Conservation (phyloP, 495 filamentous ascomycete genomes). For the Penicilliopsis zonata region DNA sequence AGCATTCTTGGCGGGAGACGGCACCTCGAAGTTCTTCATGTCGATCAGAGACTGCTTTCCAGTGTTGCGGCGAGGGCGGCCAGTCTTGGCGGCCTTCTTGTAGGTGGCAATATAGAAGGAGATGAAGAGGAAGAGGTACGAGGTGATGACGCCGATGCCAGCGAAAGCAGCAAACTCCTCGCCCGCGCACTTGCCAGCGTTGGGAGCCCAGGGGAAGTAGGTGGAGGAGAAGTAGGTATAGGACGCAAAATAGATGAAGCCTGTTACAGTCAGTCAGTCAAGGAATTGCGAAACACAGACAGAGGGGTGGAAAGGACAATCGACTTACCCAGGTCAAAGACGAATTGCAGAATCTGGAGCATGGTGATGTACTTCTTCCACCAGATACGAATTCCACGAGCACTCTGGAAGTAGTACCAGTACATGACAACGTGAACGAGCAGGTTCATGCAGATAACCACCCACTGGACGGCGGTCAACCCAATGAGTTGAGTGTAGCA, state of each 20-base stretch:
- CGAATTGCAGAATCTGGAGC: slow-evolving; percentile 46
- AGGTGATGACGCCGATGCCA: slow-evolving; percentile 81
- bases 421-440: slow-evolving; percentile 61
- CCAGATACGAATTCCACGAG: slow-evolving; percentile 46
- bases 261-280: slow-evolving; percentile 24
- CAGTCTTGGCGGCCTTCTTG: slow-evolving; percentile 66
- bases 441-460: slow-evolving; percentile 55
- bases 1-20: slow-evolving; percentile 14
- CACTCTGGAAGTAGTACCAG: slow-evolving; percentile 54
- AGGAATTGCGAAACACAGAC: no score
- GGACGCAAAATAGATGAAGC: slow-evolving; percentile 90
- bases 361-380: slow-evolving; percentile 51
- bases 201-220: slow-evolving; percentile 82
- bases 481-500: slow-evolving; percentile 65
- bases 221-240: slow-evolving; percentile 90
- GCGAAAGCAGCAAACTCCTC: slow-evolving; percentile 96
- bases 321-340: slow-evolving; percentile 43
- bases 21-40: slow-evolving; percentile 40
- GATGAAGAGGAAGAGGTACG: slow-evolving; percentile 96
- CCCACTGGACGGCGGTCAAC: slow-evolving; percentile 56
- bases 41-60: slow-evolving; percentile 39
- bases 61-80: slow-evolving; percentile 38
- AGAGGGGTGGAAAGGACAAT: neutral
- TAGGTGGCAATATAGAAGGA: slow-evolving; percentile 98
- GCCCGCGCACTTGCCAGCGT: slow-evolving; percentile 74